Conservation (phyloP, 2,329 filamentous ascomycete species). For the Neoscytalidium dimidiatum region DNA sequence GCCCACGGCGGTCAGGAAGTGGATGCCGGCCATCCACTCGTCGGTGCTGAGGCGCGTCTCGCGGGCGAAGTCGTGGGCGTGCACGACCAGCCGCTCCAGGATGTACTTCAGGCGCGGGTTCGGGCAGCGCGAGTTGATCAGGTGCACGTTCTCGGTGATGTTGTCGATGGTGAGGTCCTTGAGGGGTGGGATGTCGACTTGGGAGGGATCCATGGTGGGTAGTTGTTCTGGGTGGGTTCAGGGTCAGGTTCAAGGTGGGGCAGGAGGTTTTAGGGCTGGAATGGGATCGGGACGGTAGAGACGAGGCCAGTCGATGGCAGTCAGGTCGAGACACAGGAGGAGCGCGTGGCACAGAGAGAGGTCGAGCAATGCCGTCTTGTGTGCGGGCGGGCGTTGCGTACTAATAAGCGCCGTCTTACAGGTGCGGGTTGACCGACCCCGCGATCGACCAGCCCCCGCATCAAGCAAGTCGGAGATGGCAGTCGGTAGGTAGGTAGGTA, state of each 20-base stretch:
- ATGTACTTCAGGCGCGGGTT: slow-evolving; percentile 70
- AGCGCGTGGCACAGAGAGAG: no score
- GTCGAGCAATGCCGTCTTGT: no score
- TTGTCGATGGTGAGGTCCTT: slow-evolving; percentile 77
- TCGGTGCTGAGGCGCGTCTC: slow-evolving; percentile 74
- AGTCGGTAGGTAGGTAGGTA: slow-evolving; percentile 13
- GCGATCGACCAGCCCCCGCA: slow-evolving; percentile 16
- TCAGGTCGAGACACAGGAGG: no score
- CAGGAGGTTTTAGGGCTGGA: not conserved
- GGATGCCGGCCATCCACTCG: slow-evolving; percentile 76
- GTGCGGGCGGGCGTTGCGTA: not conserved
- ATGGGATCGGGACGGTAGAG: no score
- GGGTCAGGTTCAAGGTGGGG: not conserved
- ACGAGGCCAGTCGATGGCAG: no score
- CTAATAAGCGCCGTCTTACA: slow-evolving; percentile 7
- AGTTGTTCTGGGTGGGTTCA: not conserved
- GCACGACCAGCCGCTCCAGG: slow-evolving; percentile 71
- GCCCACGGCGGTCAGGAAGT: slow-evolving; percentile 71
- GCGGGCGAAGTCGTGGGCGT: slow-evolving; percentile 79
- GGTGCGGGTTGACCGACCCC: slow-evolving; percentile 17
- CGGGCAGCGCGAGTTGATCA: slow-evolving; percentile 71
- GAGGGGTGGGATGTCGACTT: slow-evolving; percentile 53
- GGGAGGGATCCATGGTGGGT: slow-evolving; percentile 43
- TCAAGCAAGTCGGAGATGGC: not conserved
- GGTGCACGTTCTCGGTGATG: slow-evolving; percentile 74